Base-by-base conservation (phyloP, 2,329 filamentous ascomycete species). In the Hypoxylon sp. region DNA sequence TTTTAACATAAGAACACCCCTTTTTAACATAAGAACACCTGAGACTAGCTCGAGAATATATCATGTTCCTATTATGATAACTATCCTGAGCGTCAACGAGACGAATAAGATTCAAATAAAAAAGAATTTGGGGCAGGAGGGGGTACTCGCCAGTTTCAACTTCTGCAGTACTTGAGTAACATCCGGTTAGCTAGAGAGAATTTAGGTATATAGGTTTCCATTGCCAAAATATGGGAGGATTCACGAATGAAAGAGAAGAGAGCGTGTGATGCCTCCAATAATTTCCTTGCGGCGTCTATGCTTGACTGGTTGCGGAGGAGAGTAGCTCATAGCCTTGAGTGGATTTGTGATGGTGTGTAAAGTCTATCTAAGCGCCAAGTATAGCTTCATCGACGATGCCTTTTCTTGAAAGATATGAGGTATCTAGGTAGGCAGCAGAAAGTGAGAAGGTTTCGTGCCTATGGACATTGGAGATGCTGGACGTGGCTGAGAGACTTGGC, bases 401-500 rank as follows among this genome's bases (percentile, higher is more conserved):
- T 30, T 34, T 34, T 25, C 48, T 25, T 17, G 32, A 32, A 19
- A 50, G 30, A n/a, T 10, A 43, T 4, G 36, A 38, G n/a, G 32
- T 21, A 1, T 32, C 11, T 41, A 53, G 19, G 30, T 41, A 53
- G 19, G 30, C 14, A 65, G 36, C 13, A 52, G 23, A 46, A 34
- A 23, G 45, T 51, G 48, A 49, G 57, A 53, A 30, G 32, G 32
- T 19, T 49, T 52, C 25, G 32, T 38, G 36, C 41, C 3, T 21
- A 13, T 17, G 2, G 38, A 43, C 2, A 25, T 51, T 55, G 60
- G 50, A 64, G 55, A 38, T 53, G 43, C 60, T 46, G 28, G 28
- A 51, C 30, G 57, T 64, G 65, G 68, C 63, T 61, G 57, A 55
- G 38, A 50, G 57, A 48, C 65, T 70, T 68, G 68, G 68, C 65